These are phyloP conservation scores for Tetracladium setigerum DNA, from an alignment of 495 filamentous ascomycete species.

Conservation along the genomic window DNA sequence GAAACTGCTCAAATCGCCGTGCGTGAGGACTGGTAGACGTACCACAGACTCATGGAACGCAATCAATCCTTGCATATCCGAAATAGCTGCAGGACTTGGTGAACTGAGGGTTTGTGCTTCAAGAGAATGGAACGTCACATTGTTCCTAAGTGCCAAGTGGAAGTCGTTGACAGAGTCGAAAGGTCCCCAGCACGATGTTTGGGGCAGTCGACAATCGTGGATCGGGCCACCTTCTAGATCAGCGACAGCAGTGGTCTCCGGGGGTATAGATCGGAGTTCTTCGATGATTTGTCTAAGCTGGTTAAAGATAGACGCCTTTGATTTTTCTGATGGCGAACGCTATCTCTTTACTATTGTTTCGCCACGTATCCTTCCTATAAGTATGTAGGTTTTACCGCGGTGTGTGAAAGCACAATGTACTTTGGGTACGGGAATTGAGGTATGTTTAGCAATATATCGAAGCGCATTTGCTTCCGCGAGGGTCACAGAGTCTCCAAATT, in stretches of 20 bases:
- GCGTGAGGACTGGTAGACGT: constrained; percentile 18
- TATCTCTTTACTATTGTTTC: constrained; percentile 29
- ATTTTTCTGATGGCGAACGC: constrained; percentile 27
- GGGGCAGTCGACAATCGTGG: constrained; percentile 32
- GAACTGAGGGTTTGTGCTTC: too few relatives aligned
- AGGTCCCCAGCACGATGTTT: constrained; percentile 28
- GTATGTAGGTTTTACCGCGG: constrained; percentile 36
- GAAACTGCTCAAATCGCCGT: constrained; percentile 27
- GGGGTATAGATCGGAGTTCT: constrained; percentile 35
- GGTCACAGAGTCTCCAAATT: constrained; percentile 28
- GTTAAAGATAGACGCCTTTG: constrained; percentile 33
- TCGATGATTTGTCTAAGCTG: constrained; percentile 34
- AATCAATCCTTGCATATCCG: too few relatives aligned
- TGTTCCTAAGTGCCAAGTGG: constrained; percentile 17
- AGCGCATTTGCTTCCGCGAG: constrained; percentile 43
- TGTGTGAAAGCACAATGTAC: constrained; percentile 40
- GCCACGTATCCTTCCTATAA: constrained; percentile 44
- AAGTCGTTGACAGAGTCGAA: constrained; percentile 36
- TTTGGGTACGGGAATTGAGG: constrained; percentile 43
- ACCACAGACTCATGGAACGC: too few relatives aligned
- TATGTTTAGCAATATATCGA: constrained; percentile 37
- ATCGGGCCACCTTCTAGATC: constrained; percentile 35
- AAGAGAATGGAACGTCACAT: background rate
- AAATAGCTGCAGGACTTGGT: too few relatives aligned
- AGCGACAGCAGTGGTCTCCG: constrained; percentile 26